These are phyloP conservation scores for Colletotrichum musicola DNA, from an alignment of 2,329 filamentous ascomycete species.

Conservation along the genomic window DNA sequence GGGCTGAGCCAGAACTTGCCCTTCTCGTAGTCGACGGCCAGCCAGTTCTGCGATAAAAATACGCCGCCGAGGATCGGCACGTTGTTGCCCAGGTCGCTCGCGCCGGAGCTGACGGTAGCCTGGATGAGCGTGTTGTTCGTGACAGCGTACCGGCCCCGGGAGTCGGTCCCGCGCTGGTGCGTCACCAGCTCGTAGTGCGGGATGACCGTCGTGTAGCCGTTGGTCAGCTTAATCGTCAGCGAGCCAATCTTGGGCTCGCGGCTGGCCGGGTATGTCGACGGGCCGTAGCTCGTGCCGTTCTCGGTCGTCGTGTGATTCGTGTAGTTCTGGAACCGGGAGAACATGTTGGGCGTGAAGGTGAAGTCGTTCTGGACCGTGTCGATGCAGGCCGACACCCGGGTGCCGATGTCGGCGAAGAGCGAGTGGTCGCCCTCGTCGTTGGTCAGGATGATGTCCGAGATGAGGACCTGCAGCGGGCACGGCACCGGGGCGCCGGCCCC, in stretches of 20 bases:
- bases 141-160: constrained; percentile 35
- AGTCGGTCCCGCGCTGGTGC: constrained; percentile 36
- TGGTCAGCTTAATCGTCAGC: constrained; percentile 37
- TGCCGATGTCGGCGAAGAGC: constrained; percentile 32
- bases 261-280: constrained; percentile 18
- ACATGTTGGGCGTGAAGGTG: constrained; percentile 38
- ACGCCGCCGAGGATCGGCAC: constrained; percentile 38
- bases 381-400: constrained; percentile 38
- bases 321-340: constrained; percentile 22
- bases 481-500: constrained; percentile 26
- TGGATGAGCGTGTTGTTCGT: constrained; percentile 32
- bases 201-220: constrained; percentile 40
- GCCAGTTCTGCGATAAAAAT: constrained; percentile 40
- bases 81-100: constrained; percentile 38
- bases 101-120: constrained; percentile 28
- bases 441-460: constrained; percentile 38
- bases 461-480: constrained; percentile 39
- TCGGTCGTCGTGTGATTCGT: constrained; percentile 19
- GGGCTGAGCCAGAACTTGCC: constrained; percentile 40
- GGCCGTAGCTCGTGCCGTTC: constrained; percentile 5
- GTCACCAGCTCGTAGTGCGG: constrained; percentile 40
- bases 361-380: constrained; percentile 41
- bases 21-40: constrained; percentile 36
- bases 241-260: constrained; percentile 34
- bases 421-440: constrained; percentile 39